phyloP scores from a whole-genome alignment of 1,284 basidiomycete species.

The Pseudozyma hubeiensis region DNA sequence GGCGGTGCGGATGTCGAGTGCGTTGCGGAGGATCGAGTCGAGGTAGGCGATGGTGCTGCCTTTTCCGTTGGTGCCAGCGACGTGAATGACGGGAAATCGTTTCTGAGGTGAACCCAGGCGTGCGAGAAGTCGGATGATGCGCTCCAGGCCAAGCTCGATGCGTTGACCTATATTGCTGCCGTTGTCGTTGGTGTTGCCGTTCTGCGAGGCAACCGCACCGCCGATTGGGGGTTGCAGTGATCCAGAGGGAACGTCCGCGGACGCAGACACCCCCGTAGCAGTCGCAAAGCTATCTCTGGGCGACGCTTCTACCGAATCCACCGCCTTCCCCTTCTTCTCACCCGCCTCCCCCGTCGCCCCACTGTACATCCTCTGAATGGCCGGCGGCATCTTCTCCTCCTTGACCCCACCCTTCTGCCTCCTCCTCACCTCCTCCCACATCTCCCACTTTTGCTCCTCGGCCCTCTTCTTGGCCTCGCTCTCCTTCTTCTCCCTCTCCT shows the following conservation, averaged over 20 bases:
- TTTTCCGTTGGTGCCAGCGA: slow-evolving; percentile 97
- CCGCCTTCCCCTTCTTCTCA: background rate
- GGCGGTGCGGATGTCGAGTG: slow-evolving; percentile 75
- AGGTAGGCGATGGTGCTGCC: slow-evolving; percentile 88
- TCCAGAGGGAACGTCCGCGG: background rate
- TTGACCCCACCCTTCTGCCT: slow-evolving; percentile 34
- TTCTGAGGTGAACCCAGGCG: slow-evolving; percentile 74
- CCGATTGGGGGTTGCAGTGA: background rate
- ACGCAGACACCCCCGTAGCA: background rate
- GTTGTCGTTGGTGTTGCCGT: slow-evolving; percentile 5
- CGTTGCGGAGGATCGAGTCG: slow-evolving; percentile 78
- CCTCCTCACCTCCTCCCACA: slow-evolving; percentile 57
- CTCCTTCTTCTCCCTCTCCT: slow-evolving; percentile 49
- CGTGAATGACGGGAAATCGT: slow-evolving; percentile 85
- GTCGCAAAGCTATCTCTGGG: background rate
- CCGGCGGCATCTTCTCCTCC: slow-evolving; percentile 18
- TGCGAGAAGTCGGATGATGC: slow-evolving; percentile 76
- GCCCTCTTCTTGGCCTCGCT: slow-evolving; percentile 40
- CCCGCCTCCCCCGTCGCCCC: slow-evolving; percentile 8
- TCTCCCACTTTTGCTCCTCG: slow-evolving; percentile 55
- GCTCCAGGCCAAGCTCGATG: slow-evolving; percentile 82
- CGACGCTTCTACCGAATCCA: background rate
- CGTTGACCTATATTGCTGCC: slow-evolving; percentile 20
- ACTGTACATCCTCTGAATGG: slow-evolving; percentile 43
- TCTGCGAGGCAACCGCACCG: slow-evolving; percentile 1